These are phyloP conservation scores for Vaccinium macrocarpon DNA, from an alignment of 148 eudicot species.

Conservation along the genomic window DNA sequence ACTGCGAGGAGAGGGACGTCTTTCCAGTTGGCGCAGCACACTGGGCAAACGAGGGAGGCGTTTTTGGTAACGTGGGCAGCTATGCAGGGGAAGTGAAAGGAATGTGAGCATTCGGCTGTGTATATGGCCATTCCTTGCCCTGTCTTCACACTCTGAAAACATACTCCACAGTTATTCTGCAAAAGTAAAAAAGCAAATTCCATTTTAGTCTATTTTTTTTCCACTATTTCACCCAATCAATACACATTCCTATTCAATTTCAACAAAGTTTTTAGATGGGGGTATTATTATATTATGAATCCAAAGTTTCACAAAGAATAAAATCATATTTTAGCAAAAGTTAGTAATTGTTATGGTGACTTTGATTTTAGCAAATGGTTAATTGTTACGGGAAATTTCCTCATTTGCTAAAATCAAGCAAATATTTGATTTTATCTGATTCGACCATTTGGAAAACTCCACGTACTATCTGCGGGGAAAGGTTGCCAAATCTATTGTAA, in stretches of 20 bases:
- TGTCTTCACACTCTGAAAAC: slow-evolving; percentile 69
- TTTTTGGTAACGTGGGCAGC: slow-evolving; percentile 48
- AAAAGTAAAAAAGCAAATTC: neutral
- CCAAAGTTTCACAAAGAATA: no score
- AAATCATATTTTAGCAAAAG: no score
- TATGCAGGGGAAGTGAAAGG: slow-evolving; percentile 88
- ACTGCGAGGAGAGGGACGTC: slow-evolving; percentile 61
- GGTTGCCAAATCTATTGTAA: neutral
- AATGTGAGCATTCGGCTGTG: slow-evolving; percentile 84
- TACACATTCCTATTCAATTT: neutral
- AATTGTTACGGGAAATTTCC: no score
- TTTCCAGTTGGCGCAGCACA: slow-evolving; percentile 70
- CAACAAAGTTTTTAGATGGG: no score
- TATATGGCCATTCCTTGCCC: slow-evolving; percentile 76
- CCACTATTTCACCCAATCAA: neutral
- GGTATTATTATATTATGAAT: no score
- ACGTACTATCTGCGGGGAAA: neutral
- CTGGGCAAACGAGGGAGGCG: slow-evolving; percentile 55
- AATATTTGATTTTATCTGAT: no score
- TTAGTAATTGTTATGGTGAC: no score
- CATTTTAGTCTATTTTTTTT: neutral
- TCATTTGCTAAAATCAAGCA: no score
- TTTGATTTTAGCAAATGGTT: no score
- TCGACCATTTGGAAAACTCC: no score
- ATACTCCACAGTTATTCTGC: slow-evolving; percentile 79